phyloP scores from a whole-genome alignment of 352 stramenopile species.

The Phytophthora melonis region DNA sequence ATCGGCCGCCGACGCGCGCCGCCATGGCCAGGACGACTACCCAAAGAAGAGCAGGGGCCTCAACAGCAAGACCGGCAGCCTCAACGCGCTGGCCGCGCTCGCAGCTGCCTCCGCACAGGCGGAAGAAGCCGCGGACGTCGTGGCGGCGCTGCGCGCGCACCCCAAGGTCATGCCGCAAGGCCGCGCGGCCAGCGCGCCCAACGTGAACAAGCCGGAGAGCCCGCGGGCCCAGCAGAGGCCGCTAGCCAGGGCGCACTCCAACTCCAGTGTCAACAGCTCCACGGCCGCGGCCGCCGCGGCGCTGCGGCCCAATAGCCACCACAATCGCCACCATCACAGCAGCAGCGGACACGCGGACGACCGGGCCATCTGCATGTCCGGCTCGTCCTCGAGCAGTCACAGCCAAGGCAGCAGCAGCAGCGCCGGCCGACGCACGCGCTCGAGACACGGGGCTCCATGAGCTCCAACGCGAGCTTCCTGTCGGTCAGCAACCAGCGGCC shows the following conservation, averaged over 20 bases:
- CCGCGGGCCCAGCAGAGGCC: conserved; percentile 12
- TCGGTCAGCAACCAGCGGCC: conserved; percentile 27
- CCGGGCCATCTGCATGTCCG: conserved; percentile 6
- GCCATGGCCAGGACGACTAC: conserved; percentile 11
- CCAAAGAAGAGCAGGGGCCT: conserved; percentile 4
- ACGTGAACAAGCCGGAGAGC: conserved; percentile 13
- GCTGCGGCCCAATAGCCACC: conserved; percentile 1
- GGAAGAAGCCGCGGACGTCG: not conserved
- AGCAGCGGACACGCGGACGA: conserved; percentile 8
- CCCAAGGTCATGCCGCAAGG: conserved; percentile 3
- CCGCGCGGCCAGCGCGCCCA: conserved; percentile 12
- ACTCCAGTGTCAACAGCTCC: not conserved
- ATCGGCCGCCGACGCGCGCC: conserved; percentile 24
- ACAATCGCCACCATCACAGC: not conserved
- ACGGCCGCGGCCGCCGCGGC: not conserved
- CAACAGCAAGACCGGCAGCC: conserved; percentile 36
- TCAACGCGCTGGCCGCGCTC: conserved; percentile 10
- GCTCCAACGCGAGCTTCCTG: conserved; percentile 27
- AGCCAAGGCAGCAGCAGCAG: conserved; percentile 18
- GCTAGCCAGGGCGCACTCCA: conserved; percentile 18
- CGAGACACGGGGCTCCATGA: conserved; percentile 26
- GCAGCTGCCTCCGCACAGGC: not conserved
- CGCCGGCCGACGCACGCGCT: conserved; percentile 19
- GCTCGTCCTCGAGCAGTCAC: conserved; percentile 28
- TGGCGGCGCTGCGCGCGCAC: conserved; percentile 1